phyloP scores from a whole-genome alignment of 495 filamentous ascomycete genomes.

The Aspergillus panamensis region DNA sequence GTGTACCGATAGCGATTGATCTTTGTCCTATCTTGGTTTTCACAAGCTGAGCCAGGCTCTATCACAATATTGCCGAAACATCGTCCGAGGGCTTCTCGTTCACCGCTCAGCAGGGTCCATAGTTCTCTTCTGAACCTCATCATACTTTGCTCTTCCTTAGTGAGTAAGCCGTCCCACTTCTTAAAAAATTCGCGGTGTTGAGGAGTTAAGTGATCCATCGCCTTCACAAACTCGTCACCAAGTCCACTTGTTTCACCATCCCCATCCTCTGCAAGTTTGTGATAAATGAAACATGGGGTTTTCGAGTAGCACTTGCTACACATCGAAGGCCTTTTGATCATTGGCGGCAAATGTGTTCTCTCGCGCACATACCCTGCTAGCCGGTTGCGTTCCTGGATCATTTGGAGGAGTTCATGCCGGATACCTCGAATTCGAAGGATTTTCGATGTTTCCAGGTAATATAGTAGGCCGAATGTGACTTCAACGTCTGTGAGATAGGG shows the following conservation, averaged over 20 bases:
- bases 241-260: conserved; percentile 74
- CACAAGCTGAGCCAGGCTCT: conserved; percentile 67
- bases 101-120: conserved; percentile 89
- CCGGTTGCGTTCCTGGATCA: conserved; percentile 94
- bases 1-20: conserved; percentile 89
- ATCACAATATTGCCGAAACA: conserved; percentile 74
- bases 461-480: conserved; percentile 81
- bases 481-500: conserved; percentile 60
- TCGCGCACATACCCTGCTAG: conserved; percentile 81
- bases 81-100: conserved; percentile 81
- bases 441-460: conserved; percentile 88
- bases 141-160: conserved; percentile 87
- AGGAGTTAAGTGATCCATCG: conserved; percentile 69
- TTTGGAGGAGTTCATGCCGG: conserved; percentile 81
- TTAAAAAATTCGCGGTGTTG: conserved; percentile 77
- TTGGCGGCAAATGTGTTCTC: conserved; percentile 72
- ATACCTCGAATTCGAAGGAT: conserved; percentile 80
- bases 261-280: conserved; percentile 85
- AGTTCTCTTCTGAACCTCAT: conserved; percentile 82
- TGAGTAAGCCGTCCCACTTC: conserved; percentile 90
- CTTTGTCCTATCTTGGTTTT: conserved; percentile 63
- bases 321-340: conserved; percentile 72
- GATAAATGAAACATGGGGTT: conserved; percentile 86
- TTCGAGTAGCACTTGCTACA: conserved; percentile 87
- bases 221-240: conserved; percentile 68